Evolutionary conservation across 148 eudicot species (phyloP), one percentile per base, ranked within the genome.

Genomic region (Silene uniflora): DNA sequence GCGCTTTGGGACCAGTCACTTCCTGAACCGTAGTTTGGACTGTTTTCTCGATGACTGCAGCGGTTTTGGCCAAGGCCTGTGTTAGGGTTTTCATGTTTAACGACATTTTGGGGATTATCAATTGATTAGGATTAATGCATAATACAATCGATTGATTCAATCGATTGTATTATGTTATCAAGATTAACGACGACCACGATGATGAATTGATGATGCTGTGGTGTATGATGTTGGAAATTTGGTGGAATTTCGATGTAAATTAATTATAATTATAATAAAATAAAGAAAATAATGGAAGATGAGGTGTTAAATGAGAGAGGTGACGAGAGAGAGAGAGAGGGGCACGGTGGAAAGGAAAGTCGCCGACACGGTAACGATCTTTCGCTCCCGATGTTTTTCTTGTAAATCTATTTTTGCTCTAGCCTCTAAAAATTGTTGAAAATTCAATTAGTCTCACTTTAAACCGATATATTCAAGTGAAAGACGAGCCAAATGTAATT

Each of bases 11-110:
- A 0, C 99, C 99, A 46, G 99, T 87, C 0, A 95, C 99, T 67
- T 95, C 99, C 49, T 92, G 93, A 3, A 95, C 99, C 56, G 98
- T 93, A 1, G 97, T 87, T 27, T 90, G 91, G 0, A 93, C 97
- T 44, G 90, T 90, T 71, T 95, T 95, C 73, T 95, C 99, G 77
- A 95, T 89, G 7, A 89, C 96, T 0, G 98, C 96, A 3, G 97
- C 94, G 39, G 99, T 91, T 72, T 95, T 95, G 6, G 96, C 97
- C 16, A 92, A 80, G 70, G 99, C 99, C 83, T 95, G 97, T 29
- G 92, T 87, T 62, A 95, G 85, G 83, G 93, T 90, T 79, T 90
- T 92, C 97, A 95, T 95, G 22, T 58, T 58, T n/a, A 58, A n/a
- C 61, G 22, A 58, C 61, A 58, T 58, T 58, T 17, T n/a, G 21